Percentiles rank a stretch among this genome's conserved stretches.
These are phyloP conservation scores for Phaffomyces thermotolerans DNA, from an alignment of 805 yeast species.

Conservation along the genomic window DNA sequence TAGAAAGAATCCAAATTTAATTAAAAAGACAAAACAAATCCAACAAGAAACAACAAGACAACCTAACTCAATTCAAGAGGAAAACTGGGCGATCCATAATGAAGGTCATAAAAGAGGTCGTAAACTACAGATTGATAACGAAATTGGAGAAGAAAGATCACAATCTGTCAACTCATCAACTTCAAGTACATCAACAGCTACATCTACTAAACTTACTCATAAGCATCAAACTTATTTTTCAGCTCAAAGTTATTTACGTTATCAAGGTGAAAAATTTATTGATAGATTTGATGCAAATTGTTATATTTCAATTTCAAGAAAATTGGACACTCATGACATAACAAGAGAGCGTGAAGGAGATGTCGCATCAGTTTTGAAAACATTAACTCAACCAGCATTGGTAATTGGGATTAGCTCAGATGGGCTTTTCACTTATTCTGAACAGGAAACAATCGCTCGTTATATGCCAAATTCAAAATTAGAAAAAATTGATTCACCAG, in stretches of 20 bases:
- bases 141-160: constrained; percentile 1
- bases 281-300: constrained; percentile 93
- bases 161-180: constrained; percentile 15
- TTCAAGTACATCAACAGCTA: constrained; percentile 27
- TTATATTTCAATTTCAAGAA: constrained; percentile 88
- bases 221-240: constrained; percentile 62
- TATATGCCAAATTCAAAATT: constrained; percentile 63
- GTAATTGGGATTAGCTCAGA: constrained; percentile 88
- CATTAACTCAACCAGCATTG: constrained; percentile 67
- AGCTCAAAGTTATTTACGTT: constrained; percentile 90
- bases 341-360: constrained; percentile 62
- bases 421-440: constrained; percentile 86
- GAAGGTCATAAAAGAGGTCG: constrained; percentile 55
- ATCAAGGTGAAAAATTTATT: constrained; percentile 89
- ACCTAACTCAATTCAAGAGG: constrained; percentile 51
- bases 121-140: constrained; percentile 6
- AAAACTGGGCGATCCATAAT: constrained; percentile 79
- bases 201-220: constrained; percentile 15
- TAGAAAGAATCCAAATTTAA: constrained; percentile 55
- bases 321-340: constrained; percentile 91
- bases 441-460: constrained; percentile 78
- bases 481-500: constrained; percentile 78
- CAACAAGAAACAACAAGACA: constrained; percentile 21
- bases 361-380: constrained; percentile 40
- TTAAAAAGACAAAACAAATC: constrained; percentile 4